phyloP scores from a whole-genome alignment of 192 early-diverging fungal genomes.

The Phlyctochytrium bullatum region DNA sequence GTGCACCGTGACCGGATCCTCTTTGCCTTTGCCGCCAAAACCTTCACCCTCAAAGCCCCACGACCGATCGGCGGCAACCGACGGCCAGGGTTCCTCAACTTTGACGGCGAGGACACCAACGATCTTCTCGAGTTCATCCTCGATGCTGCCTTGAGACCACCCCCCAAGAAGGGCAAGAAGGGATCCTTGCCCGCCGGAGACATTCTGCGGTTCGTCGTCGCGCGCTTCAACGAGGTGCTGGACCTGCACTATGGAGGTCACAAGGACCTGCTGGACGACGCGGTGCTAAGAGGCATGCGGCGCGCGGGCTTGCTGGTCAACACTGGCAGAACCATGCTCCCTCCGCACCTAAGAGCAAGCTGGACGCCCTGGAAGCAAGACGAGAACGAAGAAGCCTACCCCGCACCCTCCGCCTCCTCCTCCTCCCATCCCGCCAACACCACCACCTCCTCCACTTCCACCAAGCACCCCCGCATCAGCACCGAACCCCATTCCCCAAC shows the following conservation, averaged over 20 bases:
- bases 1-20: constrained; percentile 1
- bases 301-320: not conserved
- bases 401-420: too few species aligned
- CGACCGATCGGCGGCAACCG: constrained; percentile 7
- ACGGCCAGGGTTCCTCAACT: constrained; percentile 2
- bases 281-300: not conserved
- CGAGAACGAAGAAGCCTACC: too few species aligned
- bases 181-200: not conserved
- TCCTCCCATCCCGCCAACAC: too few species aligned
- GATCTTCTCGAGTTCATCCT: not conserved
- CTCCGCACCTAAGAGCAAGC: not conserved
- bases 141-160: not conserved
- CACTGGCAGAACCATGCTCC: not conserved
- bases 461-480: too few species aligned
- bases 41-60: not conserved
- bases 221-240: not conserved
- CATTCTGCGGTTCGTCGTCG: not conserved
- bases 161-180: not conserved
- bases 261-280: constrained; percentile 5
- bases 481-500: too few species aligned
- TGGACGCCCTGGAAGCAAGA: too few species aligned
- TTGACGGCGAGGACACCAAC: not conserved
- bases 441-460: too few species aligned
- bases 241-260: not conserved
- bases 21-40: not conserved